These are phyloP conservation scores for Pichia rugopelliculosa DNA, from an alignment of 805 yeast genomes.

Conservation along the genomic window DNA sequence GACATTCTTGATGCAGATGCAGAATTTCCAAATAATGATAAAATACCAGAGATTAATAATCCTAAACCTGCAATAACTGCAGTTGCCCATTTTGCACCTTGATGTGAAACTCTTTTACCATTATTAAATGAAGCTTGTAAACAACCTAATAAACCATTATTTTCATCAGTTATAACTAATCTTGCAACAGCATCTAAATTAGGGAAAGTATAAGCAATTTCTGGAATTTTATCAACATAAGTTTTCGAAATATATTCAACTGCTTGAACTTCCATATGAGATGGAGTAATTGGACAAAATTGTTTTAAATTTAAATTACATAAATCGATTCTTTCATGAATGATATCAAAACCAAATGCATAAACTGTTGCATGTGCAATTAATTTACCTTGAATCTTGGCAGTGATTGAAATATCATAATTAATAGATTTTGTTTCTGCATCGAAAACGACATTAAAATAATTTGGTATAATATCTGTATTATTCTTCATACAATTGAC, in stretches of 20 bases:
- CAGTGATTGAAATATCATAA: conserved; percentile 62
- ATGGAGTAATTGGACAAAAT: conserved; percentile 85
- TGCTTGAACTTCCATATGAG: conserved; percentile 69
- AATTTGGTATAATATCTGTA: conserved; percentile 64
- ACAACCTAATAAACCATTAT: conserved; percentile 52
- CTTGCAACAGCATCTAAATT: conserved; percentile 77
- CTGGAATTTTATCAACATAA: conserved; percentile 60
- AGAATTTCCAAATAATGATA: conserved; percentile 80
- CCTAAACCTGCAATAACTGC: conserved; percentile 88
- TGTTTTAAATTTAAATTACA: conserved; percentile 73
- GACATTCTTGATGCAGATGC: conserved; percentile 84
- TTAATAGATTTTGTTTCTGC: conserved; percentile 63
- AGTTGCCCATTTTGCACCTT: conserved; percentile 87
- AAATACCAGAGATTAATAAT: conserved; percentile 70
- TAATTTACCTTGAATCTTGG: conserved; percentile 61
- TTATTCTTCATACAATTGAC: conserved; percentile 78
- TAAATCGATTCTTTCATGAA: conserved; percentile 49
- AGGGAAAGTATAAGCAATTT: conserved; percentile 79
- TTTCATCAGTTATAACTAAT: conserved; percentile 34
- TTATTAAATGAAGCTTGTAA: conserved; percentile 68
- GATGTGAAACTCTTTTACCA: conserved; percentile 74
- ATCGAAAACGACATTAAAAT: conserved; percentile 66
- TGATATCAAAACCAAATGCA: conserved; percentile 79
- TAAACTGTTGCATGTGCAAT: conserved; percentile 65
- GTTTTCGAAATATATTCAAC: conserved; percentile 46